phyloP scores from a whole-genome alignment of 2,329 filamentous ascomycete genomes.

The Mariannaea sp. region DNA sequence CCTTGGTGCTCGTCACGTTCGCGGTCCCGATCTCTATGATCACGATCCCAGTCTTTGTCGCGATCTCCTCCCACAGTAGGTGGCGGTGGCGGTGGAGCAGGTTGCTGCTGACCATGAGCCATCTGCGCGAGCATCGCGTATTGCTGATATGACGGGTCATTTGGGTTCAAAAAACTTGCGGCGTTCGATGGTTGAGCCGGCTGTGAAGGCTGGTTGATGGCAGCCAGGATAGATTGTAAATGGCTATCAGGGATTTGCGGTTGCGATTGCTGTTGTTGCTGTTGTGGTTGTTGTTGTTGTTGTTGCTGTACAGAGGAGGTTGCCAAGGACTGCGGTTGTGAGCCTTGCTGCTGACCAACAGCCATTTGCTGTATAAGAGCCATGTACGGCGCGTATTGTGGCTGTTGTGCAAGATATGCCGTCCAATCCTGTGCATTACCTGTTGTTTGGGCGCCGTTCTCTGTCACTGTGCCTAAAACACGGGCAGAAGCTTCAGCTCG shows the following conservation, averaged over 20 bases:
- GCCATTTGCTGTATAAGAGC: constrained; percentile 49
- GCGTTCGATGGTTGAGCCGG: constrained; percentile 29
- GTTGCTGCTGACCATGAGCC: constrained; percentile 41
- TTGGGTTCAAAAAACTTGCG: constrained; percentile 42
- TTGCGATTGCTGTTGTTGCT: constrained; percentile 31
- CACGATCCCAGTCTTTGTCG: constrained; percentile 44
- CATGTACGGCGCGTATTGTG: constrained; percentile 49
- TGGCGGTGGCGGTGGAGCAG: constrained; percentile 32
- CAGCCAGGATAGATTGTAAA: constrained; percentile 51
- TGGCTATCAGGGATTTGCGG: constrained; percentile 44
- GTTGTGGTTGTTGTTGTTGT: constrained; percentile 25
- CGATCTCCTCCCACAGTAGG: constrained; percentile 33
- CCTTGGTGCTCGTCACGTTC: constrained; percentile 43
- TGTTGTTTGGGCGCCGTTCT: constrained; percentile 30
- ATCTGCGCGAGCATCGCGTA: constrained; percentile 47
- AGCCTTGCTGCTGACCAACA: constrained; percentile 38
- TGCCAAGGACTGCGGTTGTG: too few relatives aligned
- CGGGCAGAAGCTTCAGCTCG: constrained; percentile 42
- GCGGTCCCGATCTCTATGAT: constrained; percentile 38
- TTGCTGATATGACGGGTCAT: constrained; percentile 49
- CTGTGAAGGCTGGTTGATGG: constrained; percentile 46
- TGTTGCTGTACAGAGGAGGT: too few relatives aligned
- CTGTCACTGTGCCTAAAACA: constrained; percentile 33
- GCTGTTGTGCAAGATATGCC: constrained; percentile 49
- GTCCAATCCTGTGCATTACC: constrained; percentile 44